Evolutionary conservation across 2,329 filamentous ascomycete species (phyloP), one percentile per base, ranked within the genome.

Genomic region (Cladophialophora exuberans): DNA sequence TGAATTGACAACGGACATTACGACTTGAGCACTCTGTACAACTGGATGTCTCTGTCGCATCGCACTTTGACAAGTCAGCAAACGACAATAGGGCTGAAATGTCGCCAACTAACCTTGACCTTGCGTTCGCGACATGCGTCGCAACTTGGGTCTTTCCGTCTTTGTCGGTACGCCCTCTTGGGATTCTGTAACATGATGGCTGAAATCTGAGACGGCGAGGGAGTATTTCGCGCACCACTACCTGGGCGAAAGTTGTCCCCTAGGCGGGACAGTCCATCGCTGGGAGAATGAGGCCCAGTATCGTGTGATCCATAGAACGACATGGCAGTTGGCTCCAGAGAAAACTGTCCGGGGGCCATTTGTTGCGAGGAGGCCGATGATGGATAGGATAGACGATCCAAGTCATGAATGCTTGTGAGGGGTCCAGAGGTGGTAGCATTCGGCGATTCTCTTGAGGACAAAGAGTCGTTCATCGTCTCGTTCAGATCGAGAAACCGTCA

Each of bases 1-100:
- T 99, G 70, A 99, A 99, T 69, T 97, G 93, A 69, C 94, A 99
- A 72, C 95, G 96, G 62, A 97, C 93, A 69, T 93, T 95, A 62
- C 94, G 87, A 70, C 92, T 97, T 3, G 90, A 94, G 75, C 94
- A 99, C 74, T 99, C 94, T 1, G 94, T 97, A 72, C 94, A 99
- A 73, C 93, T 96, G 9, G 89, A 87, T 15, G 90, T 96, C 70
- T 97, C 94, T 13, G 94, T 97, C 26, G 94, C 94, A 76, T 99
- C 94, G 72, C 94, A 99, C 81, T 84, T 39, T 18, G 31, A n/a
- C 42, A 44, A 11, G 33, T 61, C 17, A 56, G 42, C 30, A 42
- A 53, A 62, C 26, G 64, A 49, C 38, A 31, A 23, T 6, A 23
- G 20, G 17, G 18, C 6, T 23, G 18, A 13, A 6, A 3, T 30